Percentiles rank a stretch among this genome's conserved stretches.
phyloP scores from a whole-genome alignment of 225 moss, liverwort and hornwort genomes.

The Pleurozium schreberi region DNA sequence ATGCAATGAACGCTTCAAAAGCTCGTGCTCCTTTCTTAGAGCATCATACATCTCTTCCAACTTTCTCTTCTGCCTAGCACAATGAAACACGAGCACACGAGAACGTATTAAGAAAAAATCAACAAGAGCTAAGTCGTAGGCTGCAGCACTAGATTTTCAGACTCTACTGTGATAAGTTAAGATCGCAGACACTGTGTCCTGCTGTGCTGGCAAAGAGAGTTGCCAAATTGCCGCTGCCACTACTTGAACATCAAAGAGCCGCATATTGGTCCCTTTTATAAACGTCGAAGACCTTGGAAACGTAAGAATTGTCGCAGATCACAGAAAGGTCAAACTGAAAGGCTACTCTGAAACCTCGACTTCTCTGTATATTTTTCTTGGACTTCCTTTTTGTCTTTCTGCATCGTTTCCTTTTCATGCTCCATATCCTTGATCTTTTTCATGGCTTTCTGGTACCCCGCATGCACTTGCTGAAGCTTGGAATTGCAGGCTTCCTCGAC shows the following conservation, averaged over 20 bases:
- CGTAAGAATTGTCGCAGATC: not conserved
- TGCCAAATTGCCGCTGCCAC: not conserved
- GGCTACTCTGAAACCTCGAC: conserved; percentile 40
- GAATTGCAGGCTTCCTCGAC: conserved; percentile 74
- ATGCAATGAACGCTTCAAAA: conserved; percentile 42
- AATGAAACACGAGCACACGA: not conserved
- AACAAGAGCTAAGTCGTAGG: not conserved
- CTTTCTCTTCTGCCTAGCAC: conserved; percentile 82
- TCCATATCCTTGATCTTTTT: conserved; percentile 71
- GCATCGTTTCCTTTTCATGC: conserved; percentile 59
- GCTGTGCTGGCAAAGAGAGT: not conserved
- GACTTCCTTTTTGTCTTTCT: conserved; percentile 80
- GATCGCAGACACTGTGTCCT: not conserved
- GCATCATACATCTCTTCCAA: conserved; percentile 98
- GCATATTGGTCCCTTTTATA: no score
- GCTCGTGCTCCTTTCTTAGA: conserved; percentile 77
- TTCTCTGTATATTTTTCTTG: conserved; percentile 96
- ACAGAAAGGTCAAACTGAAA: not conserved
- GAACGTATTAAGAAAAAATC: not conserved
- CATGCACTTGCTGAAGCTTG: conserved; percentile 81
- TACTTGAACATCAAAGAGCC: not conserved
- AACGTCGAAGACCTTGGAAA: not conserved
- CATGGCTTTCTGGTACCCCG: conserved; percentile 85
- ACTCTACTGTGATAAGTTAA: not conserved
- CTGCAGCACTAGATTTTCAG: not conserved